Base-by-base conservation (phyloP, 2,329 filamentous ascomycete species). In the Sporothrix mexicana region DNA sequence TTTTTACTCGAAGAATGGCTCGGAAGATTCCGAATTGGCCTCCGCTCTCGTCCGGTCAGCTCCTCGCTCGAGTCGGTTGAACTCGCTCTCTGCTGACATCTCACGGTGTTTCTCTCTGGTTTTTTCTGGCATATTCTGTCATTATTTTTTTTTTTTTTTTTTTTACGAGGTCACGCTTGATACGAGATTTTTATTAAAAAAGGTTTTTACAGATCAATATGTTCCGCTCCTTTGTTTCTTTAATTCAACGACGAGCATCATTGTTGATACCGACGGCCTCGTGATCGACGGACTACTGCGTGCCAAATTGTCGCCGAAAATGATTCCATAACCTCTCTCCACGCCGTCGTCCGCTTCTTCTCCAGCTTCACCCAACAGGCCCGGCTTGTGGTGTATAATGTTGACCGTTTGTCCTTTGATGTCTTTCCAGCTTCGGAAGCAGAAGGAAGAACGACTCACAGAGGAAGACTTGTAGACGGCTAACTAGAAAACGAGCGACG, bases 41-140 rank as follows among this genome's bases (percentile, higher is more conserved):
- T 64, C 61, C 41, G 41, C 41, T 13, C 41, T 45, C 9, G 17
- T 43, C n/a, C n/a, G 61, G 61, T 41, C 13, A 36, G 2, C 30
- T n/a, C 6, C 12, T 66, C 36, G 41, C 57, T 62, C 57, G 57
- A 23, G 30, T 47, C 61, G 61, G 61, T 47, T 41, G 41, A 47
- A 23, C 41, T 45, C 61, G 41, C n/a, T 43, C 30, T 7, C 47
- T n/a, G n/a, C 55, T 36, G 4, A n/a, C 17, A 15, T 47, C n/a
- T 36, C 30, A 36, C 30, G 30, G 30, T 36, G 30, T 5, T 36
- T 7, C 30, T 36, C 30, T 36, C 30, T 6, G 30, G 5, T 36
- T 36, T 36, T 36, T 36, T 6, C 7, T 36, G 30, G 30, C 30
- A 36, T 64, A 15, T 23, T 64, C 17, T 49, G 47, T 49, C 47